A percentile compares a stretch with the other conserved stretches of the same genome.
Evolutionary conservation across 129 eudicot genomes (phyloP).

Genomic region (Arctium minus): DNA sequence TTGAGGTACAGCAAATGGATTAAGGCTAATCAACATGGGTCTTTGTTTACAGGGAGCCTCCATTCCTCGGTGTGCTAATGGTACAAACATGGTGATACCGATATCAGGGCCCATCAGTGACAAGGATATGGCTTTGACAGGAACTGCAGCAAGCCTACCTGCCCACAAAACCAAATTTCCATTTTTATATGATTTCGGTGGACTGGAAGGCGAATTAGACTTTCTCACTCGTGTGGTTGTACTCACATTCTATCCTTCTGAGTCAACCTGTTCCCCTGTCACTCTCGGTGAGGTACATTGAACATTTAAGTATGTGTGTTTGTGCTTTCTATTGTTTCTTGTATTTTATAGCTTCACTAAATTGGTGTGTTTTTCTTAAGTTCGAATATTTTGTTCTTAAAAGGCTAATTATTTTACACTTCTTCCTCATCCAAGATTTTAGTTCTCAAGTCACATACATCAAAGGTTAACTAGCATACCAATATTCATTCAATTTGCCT

Average conservation of each 20-base stretch:
- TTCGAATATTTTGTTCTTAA: background rate
- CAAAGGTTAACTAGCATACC: background rate
- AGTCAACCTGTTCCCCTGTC: slow-evolving; percentile 61
- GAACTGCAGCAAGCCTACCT: slow-evolving; percentile 59
- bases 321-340: slow-evolving; percentile 8
- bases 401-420: background rate
- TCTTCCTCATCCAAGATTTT: background rate
- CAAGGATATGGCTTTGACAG: slow-evolving; percentile 70
- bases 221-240: slow-evolving; percentile 94
- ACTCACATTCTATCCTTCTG: slow-evolving; percentile 81
- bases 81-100: slow-evolving; percentile 75
- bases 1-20: background rate
- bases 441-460: background rate
- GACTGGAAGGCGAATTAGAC: slow-evolving; percentile 78
- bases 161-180: slow-evolving; percentile 41
- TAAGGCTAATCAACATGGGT: slow-evolving; percentile 5
- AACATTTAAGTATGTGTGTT: background rate
- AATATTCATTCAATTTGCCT: background rate
- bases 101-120: slow-evolving; percentile 63
- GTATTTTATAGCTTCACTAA: background rate
- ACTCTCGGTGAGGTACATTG: slow-evolving; percentile 88
- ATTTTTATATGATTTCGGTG: slow-evolving; percentile 74
- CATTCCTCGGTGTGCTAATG: slow-evolving; percentile 79
- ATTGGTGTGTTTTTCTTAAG: background rate
- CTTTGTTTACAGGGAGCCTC: slow-evolving; percentile 69